Conservation (phyloP, 345 rosid species). For the Hibiscus trionum region DNA sequence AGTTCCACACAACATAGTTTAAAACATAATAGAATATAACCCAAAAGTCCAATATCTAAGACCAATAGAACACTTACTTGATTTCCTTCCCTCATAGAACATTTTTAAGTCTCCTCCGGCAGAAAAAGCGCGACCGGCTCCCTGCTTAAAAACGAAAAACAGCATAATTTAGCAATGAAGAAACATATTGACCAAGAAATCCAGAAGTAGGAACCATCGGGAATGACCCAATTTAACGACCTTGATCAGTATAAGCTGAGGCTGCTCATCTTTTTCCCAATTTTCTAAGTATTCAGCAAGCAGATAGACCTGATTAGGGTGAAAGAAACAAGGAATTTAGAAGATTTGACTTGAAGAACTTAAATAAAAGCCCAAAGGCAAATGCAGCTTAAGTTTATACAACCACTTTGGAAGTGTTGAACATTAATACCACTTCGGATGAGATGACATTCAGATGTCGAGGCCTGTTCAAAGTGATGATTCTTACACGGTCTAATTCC, state of each 20-base stretch:
- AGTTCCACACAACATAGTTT: background rate
- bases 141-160: constrained; percentile 32
- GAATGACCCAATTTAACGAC: constrained; percentile 22
- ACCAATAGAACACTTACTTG: constrained; percentile 38
- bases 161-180: background rate
- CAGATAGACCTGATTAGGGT: constrained; percentile 48
- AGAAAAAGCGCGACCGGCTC: constrained; percentile 86
- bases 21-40: background rate
- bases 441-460: constrained; percentile 86
- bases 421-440: constrained; percentile 51
- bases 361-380: background rate
- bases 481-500: constrained; percentile 44
- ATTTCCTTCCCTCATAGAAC: constrained; percentile 74
- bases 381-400: background rate
- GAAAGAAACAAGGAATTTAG: background rate
- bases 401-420: background rate
- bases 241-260: constrained; percentile 66
- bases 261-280: constrained; percentile 69
- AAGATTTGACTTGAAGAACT: background rate
- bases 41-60: constrained; percentile 1
- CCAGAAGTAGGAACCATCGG: background rate
- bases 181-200: background rate
- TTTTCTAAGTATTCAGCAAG: constrained; percentile 68
- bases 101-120: constrained; percentile 93
- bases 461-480: constrained; percentile 72